Percentiles rank a stretch among this genome's conserved stretches.
These are phyloP conservation scores for Chlorella variabilis DNA, from an alignment of 163 green algal genomes.

Conservation along the genomic window DNA sequence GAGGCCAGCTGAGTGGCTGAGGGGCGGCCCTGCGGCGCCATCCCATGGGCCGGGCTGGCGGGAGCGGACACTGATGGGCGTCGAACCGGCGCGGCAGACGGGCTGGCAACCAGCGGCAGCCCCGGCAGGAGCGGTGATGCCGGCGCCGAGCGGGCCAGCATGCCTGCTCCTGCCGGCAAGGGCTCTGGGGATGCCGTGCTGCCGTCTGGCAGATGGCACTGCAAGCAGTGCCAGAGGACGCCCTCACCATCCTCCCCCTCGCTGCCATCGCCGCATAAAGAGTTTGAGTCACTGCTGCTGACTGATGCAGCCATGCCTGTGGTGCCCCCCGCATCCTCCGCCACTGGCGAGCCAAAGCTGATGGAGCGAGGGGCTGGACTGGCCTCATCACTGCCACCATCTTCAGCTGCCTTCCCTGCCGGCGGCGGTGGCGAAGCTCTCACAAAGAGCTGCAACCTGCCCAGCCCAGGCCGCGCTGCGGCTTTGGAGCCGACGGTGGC, in stretches of 20 bases:
- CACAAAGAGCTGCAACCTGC: no score
- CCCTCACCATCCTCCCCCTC: neutral
- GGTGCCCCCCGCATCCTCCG: no score
- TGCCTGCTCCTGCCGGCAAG: neutral
- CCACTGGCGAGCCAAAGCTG: constrained; percentile 29
- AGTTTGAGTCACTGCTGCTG: neutral
- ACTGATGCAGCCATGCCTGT: no score
- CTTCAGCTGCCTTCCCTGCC: no score
- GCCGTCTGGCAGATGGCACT: neutral
- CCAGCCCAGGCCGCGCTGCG: neutral
- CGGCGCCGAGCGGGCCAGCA: neutral
- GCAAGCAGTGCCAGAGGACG: neutral
- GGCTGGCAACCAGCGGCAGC: neutral
- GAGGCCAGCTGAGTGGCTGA: no score
- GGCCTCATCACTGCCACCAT: no score
- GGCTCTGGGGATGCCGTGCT: neutral
- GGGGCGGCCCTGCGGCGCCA: no score
- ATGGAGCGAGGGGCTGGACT: neutral
- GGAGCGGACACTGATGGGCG: neutral
- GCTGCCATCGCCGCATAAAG: neutral
- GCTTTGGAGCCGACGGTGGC: neutral
- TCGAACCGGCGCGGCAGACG: neutral
- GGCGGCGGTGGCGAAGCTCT: no score
- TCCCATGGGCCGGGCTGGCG: neutral
- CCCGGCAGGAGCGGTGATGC: constrained; percentile 17